Percentiles rank a stretch among this genome's conserved stretches.
phyloP scores from a whole-genome alignment of 306 rosid species.

The Cucurbita argyrosperma region DNA sequence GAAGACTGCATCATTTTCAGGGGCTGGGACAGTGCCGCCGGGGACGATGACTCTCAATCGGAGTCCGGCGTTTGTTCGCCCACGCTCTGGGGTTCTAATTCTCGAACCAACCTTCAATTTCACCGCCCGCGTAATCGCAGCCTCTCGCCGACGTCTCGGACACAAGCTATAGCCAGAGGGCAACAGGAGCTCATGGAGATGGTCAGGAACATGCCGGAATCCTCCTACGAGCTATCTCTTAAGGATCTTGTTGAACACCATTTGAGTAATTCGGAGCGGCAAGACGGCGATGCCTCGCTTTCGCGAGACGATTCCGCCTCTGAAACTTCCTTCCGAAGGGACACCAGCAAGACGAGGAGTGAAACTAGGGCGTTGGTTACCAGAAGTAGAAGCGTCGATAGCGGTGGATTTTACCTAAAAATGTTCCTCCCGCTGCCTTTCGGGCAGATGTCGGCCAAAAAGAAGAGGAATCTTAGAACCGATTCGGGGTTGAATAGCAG shows the following conservation, averaged over 20 bases:
- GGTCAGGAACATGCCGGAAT: conserved; percentile 79
- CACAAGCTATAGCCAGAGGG: conserved; percentile 62
- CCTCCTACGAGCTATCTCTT: conserved; percentile 70
- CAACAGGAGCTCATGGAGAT: conserved; percentile 85
- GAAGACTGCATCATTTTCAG: conserved; percentile 4
- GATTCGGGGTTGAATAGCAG: conserved; percentile 14
- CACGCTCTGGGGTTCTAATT: conserved; percentile 39
- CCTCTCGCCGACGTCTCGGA: conserved; percentile 51
- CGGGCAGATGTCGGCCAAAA: conserved; percentile 18
- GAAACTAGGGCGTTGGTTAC: conserved; percentile 7
- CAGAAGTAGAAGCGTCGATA: conserved; percentile 24
- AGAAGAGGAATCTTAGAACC: conserved; percentile 12
- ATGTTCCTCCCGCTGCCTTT: conserved; percentile 49
- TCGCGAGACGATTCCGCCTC: not conserved
- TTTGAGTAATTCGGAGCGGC: not conserved
- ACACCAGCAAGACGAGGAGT: conserved; percentile 5
- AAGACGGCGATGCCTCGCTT: conserved; percentile 3
- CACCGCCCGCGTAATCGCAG: conserved; percentile 19
- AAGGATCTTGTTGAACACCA: conserved; percentile 73
- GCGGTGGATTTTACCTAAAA: conserved; percentile 63
- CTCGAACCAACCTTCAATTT: conserved; percentile 22
- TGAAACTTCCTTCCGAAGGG: conserved; percentile 10
- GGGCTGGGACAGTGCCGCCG: not conserved
- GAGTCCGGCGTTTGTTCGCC: conserved; percentile 47
- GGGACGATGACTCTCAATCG: not conserved